A percentile compares a stretch with the other conserved stretches of the same genome.
phyloP scores from a whole-genome alignment of 208 protist species.

The Trypanosoma lewisi region DNA sequence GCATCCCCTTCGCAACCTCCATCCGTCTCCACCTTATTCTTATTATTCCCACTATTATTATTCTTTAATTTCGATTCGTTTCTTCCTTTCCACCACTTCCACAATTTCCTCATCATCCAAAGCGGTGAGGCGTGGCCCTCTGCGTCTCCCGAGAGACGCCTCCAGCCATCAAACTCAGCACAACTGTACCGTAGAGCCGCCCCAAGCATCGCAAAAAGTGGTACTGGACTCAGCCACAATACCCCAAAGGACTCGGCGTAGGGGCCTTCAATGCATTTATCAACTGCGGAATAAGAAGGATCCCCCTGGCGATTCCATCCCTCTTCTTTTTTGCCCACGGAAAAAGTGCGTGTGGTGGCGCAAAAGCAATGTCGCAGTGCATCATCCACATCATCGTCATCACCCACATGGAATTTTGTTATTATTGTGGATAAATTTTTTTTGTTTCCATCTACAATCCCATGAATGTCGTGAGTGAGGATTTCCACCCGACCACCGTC shows the following conservation, averaged over 20 bases:
- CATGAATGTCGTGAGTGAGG: conserved; percentile 49
- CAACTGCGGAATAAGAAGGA: neutral
- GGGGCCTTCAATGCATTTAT: conserved; percentile 5
- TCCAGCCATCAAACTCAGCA: conserved; percentile 36
- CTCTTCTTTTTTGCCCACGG: neutral
- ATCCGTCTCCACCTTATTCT: neutral
- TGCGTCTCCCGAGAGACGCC: conserved; percentile 2
- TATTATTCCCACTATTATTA: too few relatives aligned
- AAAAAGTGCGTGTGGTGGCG: conserved; percentile 29
- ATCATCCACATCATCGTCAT: conserved; percentile 15
- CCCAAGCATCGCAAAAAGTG: conserved; percentile 38
- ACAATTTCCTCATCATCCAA: neutral
- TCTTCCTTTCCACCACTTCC: neutral
- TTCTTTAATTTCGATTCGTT: neutral
- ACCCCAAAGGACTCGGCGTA: conserved; percentile 4
- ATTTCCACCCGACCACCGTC: conserved; percentile 54
- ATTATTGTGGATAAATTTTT: neutral
- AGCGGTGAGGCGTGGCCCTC: neutral
- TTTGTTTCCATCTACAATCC: conserved; percentile 29
- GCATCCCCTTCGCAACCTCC: neutral
- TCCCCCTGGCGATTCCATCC: neutral
- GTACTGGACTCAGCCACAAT: conserved; percentile 38
- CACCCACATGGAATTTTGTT: conserved; percentile 1
- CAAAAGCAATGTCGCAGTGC: conserved; percentile 32
- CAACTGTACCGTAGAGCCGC: conserved; percentile 48